Evolutionary conservation across 225 moss, liverwort and hornwort species (phyloP).

Genomic region (Pseudoscleropodium purum): DNA sequence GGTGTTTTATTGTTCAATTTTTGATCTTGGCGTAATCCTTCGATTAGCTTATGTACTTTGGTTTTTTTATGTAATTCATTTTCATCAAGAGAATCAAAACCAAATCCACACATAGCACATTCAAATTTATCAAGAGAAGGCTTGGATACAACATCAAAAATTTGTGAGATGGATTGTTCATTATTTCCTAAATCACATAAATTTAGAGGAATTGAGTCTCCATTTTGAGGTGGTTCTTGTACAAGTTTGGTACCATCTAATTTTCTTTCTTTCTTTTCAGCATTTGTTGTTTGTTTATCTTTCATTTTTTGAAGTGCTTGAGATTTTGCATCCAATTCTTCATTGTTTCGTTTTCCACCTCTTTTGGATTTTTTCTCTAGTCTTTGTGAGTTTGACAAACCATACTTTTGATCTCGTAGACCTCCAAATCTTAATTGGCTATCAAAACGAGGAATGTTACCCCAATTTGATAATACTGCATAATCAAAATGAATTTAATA

Average conservation of each 20-base stretch:
- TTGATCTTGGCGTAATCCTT: slow-evolving; percentile 41
- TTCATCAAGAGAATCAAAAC: slow-evolving; percentile 26
- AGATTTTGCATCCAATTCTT: slow-evolving; percentile 2
- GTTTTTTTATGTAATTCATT: slow-evolving; percentile 28
- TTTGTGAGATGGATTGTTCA: not conserved
- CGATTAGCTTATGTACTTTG: slow-evolving; percentile 40
- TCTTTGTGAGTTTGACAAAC: not conserved
- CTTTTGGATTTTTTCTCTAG: slow-evolving; percentile 18
- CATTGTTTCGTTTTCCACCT: slow-evolving; percentile 18
- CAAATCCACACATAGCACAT: slow-evolving; percentile 47
- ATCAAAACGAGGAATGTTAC: slow-evolving; percentile 15
- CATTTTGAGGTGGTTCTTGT: slow-evolving; percentile 4
- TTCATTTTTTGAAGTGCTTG: not conserved
- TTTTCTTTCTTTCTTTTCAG: slow-evolving; percentile 2
- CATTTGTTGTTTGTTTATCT: not conserved
- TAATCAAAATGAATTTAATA: not conserved
- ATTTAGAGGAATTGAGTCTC: not conserved
- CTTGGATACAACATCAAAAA: slow-evolving; percentile 11
- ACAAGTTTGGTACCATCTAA: not conserved
- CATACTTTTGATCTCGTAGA: not conserved
- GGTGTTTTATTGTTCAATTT: slow-evolving; percentile 55
- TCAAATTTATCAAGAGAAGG: slow-evolving; percentile 38
- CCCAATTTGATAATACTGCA: slow-evolving; percentile 20
- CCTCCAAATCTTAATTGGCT: slow-evolving; percentile 18
- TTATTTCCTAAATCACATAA: not conserved